These are phyloP conservation scores for Juglanconis oblonga DNA, from an alignment of 2,329 filamentous ascomycete species.

Conservation along the genomic window DNA sequence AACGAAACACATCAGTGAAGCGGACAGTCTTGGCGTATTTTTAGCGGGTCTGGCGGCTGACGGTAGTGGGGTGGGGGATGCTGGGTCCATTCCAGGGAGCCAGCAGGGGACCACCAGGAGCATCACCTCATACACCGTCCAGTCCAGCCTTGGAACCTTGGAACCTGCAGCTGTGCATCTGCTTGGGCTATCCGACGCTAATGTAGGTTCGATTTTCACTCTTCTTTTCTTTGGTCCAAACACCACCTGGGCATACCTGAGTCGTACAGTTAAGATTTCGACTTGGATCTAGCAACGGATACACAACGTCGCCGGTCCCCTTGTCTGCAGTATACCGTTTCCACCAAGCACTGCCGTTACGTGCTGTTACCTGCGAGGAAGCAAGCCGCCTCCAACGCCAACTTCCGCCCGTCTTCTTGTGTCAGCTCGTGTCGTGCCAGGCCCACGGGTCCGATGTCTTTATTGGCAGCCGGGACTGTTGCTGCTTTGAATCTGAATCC, in stretches of 20 bases:
- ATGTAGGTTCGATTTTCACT: slow-evolving; percentile 14
- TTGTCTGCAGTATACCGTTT: no score
- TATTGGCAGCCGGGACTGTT: slow-evolving; percentile 3
- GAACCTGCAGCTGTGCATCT: neutral
- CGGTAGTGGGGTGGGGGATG: neutral
- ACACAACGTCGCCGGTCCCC: neutral
- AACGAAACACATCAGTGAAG: neutral
- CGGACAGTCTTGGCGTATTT: slow-evolving; percentile 1
- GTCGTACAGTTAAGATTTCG: neutral
- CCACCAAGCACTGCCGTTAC: no score
- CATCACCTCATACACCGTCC: neutral
- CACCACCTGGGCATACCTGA: no score
- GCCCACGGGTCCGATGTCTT: slow-evolving; percentile 8
- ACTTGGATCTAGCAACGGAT: neutral
- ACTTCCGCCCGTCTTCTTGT: slow-evolving; percentile 4
- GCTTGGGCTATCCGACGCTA: slow-evolving; percentile 12
- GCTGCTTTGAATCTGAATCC: slow-evolving; percentile 1
- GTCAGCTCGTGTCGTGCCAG: slow-evolving; percentile 16
- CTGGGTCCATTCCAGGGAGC: neutral
- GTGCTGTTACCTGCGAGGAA: no score
- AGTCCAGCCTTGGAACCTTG: neutral
- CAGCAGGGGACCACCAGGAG: no score
- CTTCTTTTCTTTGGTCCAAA: slow-evolving; percentile 4
- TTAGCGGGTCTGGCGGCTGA: slow-evolving; percentile 2
- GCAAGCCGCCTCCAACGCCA: neutral